These are phyloP conservation scores for Diaporthe citrichinensis DNA, from an alignment of 2,329 filamentous ascomycete genomes.

Conservation along the genomic window DNA sequence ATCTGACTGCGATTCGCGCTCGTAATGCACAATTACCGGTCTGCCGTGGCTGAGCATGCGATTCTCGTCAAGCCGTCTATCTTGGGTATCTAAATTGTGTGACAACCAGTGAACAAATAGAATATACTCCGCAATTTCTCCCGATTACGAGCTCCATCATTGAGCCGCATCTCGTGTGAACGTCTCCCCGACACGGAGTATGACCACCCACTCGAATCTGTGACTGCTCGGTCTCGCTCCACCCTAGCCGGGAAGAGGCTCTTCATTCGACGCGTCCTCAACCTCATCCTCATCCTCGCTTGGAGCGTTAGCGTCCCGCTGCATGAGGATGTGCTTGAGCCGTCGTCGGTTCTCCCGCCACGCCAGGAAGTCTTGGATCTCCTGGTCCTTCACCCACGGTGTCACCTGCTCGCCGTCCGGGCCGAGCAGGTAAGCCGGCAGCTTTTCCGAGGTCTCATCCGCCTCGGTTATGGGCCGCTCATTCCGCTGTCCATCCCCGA, in stretches of 20 bases:
- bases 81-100: constrained; percentile 15
- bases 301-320: constrained; percentile 62
- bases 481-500: constrained; percentile 71
- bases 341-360: constrained; percentile 60
- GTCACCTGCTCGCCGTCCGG: constrained; percentile 69
- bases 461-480: constrained; percentile 41
- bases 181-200: neutral
- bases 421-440: constrained; percentile 68
- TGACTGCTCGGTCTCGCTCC: constrained; percentile 11
- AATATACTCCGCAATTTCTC: neutral
- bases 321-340: constrained; percentile 59
- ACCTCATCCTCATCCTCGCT: constrained; percentile 55
- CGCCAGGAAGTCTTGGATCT: constrained; percentile 63
- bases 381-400: constrained; percentile 67
- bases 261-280: constrained; percentile 32
- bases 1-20: constrained; percentile 3
- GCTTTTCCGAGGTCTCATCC: constrained; percentile 33
- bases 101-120: neutral
- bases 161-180: constrained; percentile 19
- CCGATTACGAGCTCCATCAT: constrained; percentile 26
- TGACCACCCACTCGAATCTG: neutral
- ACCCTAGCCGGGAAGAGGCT: constrained; percentile 15
- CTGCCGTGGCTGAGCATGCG: constrained; percentile 28
- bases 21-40: constrained; percentile 22
- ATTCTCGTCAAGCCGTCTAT: neutral